Conservation (phyloP, 169 alveolate genomes). For the Besnoitia besnoiti region DNA sequence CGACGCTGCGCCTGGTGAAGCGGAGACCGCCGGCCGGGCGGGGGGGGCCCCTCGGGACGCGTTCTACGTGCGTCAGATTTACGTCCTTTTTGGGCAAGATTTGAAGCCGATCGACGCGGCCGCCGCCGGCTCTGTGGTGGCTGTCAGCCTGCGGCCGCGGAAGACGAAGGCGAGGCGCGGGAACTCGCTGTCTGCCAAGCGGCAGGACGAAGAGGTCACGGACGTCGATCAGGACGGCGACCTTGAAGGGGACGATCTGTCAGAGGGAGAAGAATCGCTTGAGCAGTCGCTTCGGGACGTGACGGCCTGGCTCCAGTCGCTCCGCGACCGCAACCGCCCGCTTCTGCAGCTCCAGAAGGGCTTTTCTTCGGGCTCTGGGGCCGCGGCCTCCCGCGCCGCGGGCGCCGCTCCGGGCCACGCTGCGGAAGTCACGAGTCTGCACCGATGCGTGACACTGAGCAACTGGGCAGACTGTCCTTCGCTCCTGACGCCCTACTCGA, state of each 20-base stretch:
- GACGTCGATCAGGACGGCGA: not conserved
- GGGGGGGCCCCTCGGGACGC: not conserved
- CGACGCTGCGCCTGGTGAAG: not conserved
- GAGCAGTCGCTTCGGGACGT: conserved; percentile 15
- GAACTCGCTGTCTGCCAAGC: not conserved
- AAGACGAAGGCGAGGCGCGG: not conserved
- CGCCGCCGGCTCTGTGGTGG: conserved; percentile 47
- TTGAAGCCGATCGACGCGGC: conserved; percentile 20
- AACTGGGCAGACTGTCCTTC: conserved; percentile 34
- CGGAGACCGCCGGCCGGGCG: not conserved
- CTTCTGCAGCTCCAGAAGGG: conserved; percentile 14
- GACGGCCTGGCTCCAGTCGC: conserved; percentile 31
- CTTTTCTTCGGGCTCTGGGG: not conserved
- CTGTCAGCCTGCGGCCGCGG: conserved; percentile 21
- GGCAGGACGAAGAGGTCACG: not conserved
- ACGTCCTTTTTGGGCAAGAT: conserved; percentile 29
- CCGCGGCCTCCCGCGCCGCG: not conserved
- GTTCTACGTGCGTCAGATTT: conserved; percentile 13
- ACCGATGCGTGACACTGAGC: conserved; percentile 58
- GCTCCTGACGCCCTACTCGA: conserved; percentile 28
- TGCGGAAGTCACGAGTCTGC: conserved; percentile 56
- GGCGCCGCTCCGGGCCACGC: not conserved
- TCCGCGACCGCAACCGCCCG: not conserved
- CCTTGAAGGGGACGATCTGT: not conserved
- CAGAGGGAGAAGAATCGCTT: not conserved